Evolutionary conservation across 768 basidiomycete species (phyloP), one percentile per base, ranked within the genome.

Genomic region (Lyophyllum atratum): DNA sequence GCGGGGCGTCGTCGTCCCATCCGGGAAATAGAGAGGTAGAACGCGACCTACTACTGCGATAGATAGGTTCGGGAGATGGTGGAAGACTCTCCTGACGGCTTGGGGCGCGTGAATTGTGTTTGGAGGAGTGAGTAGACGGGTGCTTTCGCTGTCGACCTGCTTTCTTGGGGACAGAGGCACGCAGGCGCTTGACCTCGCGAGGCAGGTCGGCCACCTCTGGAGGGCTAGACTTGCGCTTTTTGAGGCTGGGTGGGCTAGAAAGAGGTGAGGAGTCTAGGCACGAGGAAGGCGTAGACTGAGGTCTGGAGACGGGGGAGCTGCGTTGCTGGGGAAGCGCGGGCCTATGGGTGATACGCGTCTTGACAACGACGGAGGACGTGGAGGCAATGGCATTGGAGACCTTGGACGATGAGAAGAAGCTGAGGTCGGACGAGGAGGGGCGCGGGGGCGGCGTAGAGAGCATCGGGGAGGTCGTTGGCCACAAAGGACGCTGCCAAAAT

Each of bases 41-140:
- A 59, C 87, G 86, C 56, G 90, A 90, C 61, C 86, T 73, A 64
- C 82, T 83, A 54, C 69, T 76, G 52, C 76, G 72, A 58, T 82
- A 86, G 29, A 86, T 83, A n/a, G 81, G 80, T 39, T 85, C 81
- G 10, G 79, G 77, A 26, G 80, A 82, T 3, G 82, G 68, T 0
- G 78, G 73, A 47, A 64, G 72, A 54, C 66, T 73, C 31, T 67
- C 58, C 37, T 75, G 76, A 45, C 77, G 73, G 59, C 80, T 80
- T 26, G 73, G 73, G 12, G 70, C 74, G 59, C 80, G 78, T n/a
- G 81, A 79, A 8, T 70, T 70, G 24, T 64, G 57, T 51, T 72
- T 72, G 8, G 76, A 76, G 2, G 74, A 74, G 2, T 69, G 56
- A 3, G 54, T 49, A 1, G 75, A 66, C 10, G 72, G 70, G 63